phyloP scores from a whole-genome alignment of 75 land plant genomes.

The Pinus tabuliformis region DNA sequence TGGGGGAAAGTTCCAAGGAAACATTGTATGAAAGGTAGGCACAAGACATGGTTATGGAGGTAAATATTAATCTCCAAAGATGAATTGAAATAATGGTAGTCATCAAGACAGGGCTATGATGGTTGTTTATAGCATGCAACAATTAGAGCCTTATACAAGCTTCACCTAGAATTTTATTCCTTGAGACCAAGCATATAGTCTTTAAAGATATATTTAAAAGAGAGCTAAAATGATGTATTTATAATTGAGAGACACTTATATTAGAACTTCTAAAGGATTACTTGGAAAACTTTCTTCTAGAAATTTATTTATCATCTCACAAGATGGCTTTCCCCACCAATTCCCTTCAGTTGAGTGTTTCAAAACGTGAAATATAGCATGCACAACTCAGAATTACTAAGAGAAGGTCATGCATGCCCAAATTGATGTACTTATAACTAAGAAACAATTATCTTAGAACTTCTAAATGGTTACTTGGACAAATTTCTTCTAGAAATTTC shows the following conservation, averaged over 20 bases:
- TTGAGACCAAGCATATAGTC: no score
- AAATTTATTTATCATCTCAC: not conserved
- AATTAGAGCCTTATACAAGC: no score
- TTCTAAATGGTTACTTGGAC: not conserved
- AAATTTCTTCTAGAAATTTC: not conserved
- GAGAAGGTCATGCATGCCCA: no score
- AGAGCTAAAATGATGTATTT: not conserved
- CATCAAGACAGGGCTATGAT: no score
- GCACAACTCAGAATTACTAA: not conserved
- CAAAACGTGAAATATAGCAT: not conserved
- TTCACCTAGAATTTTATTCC: no score
- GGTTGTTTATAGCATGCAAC: no score
- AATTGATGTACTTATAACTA: not conserved
- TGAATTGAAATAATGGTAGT: no score
- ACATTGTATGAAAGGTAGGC: no score
- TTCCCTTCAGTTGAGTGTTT: not conserved
- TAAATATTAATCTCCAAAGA: no score
- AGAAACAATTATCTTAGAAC: not conserved
- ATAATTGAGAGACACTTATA: not conserved
- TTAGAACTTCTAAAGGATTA: not conserved
- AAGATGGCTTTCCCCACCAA: not conserved
- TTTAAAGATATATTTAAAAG: not conserved
- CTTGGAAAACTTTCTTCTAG: not conserved
- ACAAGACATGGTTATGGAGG: no score
- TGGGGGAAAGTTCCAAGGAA: no score